Evolutionary conservation across 2,329 filamentous ascomycete genomes (phyloP).

Genomic region (Calonectria hongkongensis): DNA sequence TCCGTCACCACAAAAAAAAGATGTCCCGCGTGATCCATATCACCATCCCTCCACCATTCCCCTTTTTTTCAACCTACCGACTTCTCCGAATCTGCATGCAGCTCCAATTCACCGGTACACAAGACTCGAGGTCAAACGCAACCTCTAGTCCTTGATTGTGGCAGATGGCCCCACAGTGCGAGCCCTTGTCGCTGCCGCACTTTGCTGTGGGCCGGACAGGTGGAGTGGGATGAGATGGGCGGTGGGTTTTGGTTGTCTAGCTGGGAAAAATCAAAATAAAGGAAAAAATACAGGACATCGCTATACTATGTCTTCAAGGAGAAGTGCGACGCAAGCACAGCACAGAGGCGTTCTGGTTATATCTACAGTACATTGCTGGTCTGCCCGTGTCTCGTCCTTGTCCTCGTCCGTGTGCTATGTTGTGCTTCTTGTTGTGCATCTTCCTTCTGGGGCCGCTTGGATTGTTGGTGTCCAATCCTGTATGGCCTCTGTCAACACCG

Average conservation of each 20-base stretch:
- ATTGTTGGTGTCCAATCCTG: conserved; percentile 41
- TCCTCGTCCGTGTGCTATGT: conserved; percentile 47
- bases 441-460: conserved; percentile 42
- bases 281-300: conserved; percentile 15
- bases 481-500: conserved; percentile 31
- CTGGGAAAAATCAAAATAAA: conserved; percentile 9
- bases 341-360: conserved; percentile 12
- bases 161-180: conserved; percentile 50
- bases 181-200: conserved; percentile 40
- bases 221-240: conserved; percentile 37
- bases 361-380: conserved; percentile 28
- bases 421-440: conserved; percentile 52
- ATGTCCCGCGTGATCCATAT: conserved; percentile 10
- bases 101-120: conserved; percentile 10
- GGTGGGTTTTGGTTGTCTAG: conserved; percentile 37
- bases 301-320: neutral
- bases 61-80: neutral
- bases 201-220: conserved; percentile 29
- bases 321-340: neutral
- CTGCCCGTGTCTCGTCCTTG: conserved; percentile 29
- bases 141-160: conserved; percentile 36
- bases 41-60: neutral
- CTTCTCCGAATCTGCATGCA: conserved; percentile 4
- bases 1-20: conserved; percentile 2
- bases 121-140: conserved; percentile 19